Conservation (phyloP, 768 basidiomycete genomes). For the Phlebiopsis flavidoalba region DNA sequence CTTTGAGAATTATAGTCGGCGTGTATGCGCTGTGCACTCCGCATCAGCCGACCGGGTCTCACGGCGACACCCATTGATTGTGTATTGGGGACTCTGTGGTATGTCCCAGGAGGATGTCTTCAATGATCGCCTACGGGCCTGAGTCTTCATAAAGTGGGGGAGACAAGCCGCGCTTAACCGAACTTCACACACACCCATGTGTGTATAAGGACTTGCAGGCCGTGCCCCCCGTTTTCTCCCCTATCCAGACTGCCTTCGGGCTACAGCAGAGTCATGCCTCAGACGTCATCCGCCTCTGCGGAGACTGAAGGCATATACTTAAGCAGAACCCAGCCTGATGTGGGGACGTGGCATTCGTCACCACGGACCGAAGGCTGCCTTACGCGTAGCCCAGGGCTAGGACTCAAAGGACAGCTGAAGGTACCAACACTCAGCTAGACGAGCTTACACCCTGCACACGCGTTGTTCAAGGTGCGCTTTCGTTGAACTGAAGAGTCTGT, state of each 20-base stretch:
- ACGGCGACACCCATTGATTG: neutral
- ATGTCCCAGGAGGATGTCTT: neutral
- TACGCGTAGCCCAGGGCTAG: slow-evolving; percentile 79
- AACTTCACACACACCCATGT: slow-evolving; percentile 14
- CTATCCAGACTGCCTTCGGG: neutral
- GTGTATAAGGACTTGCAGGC: slow-evolving; percentile 11
- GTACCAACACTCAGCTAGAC: slow-evolving; percentile 82
- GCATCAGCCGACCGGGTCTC: slow-evolving; percentile 4
- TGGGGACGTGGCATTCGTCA: slow-evolving; percentile 88
- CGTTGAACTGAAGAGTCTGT: neutral
- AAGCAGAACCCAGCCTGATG: slow-evolving; percentile 76
- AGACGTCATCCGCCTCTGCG: slow-evolving; percentile 32
- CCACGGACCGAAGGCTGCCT: slow-evolving; percentile 87
- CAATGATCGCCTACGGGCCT: slow-evolving; percentile 5
- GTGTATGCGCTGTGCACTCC: neutral
- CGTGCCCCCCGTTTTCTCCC: no score
- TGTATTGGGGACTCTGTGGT: neutral
- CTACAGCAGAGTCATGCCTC: slow-evolving; percentile 20
- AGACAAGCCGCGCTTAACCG: neutral
- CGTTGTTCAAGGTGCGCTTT: slow-evolving; percentile 68
- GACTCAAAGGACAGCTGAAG: slow-evolving; percentile 92
- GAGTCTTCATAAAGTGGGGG: neutral
- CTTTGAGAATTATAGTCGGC: neutral
- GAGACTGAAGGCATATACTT: slow-evolving; percentile 49
- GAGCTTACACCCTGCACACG: slow-evolving; percentile 83